Evolutionary conservation across 2,329 filamentous ascomycete species (phyloP).

Genomic region (Arthrocladium fulminans): DNA sequence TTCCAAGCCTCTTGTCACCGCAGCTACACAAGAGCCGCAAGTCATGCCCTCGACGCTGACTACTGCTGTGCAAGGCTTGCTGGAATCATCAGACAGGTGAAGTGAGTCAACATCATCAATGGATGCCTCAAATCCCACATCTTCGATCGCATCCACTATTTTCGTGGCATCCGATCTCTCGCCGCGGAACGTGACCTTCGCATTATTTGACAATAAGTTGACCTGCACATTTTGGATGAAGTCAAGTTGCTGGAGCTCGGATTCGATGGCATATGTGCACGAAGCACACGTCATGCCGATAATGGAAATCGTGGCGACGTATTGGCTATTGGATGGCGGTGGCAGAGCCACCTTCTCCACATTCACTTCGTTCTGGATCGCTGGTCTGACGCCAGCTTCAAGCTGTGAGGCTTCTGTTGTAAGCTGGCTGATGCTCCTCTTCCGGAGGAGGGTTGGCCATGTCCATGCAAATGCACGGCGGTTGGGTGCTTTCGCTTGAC

Average conservation of each 20-base stretch:
- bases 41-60: slow-evolving; percentile 50
- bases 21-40: slow-evolving; percentile 47
- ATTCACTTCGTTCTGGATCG: not conserved
- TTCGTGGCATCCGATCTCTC: slow-evolving; percentile 37
- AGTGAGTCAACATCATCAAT: slow-evolving; percentile 29
- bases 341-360: not conserved
- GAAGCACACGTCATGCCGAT: slow-evolving; percentile 67
- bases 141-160: slow-evolving; percentile 41
- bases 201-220: slow-evolving; percentile 60
- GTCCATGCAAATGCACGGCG: not conserved
- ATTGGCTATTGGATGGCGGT: not conserved
- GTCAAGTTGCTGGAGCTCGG: slow-evolving; percentile 48
- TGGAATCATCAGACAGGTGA: slow-evolving; percentile 6
- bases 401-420: not conserved
- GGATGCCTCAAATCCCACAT: slow-evolving; percentile 41
- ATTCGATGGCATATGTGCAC: slow-evolving; percentile 56
- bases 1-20: slow-evolving; percentile 40
- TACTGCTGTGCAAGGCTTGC: slow-evolving; percentile 31
- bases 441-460: not conserved
- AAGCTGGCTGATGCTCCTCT: not conserved
- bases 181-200: slow-evolving; percentile 49
- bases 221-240: slow-evolving; percentile 53
- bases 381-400: not conserved
- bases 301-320: slow-evolving; percentile 38
- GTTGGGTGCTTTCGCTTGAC: slow-evolving; percentile 26